Evolutionary conservation across 768 basidiomycete species (phyloP), one percentile per base, ranked within the genome.

Genomic region (Austroboletus eburneus): DNA sequence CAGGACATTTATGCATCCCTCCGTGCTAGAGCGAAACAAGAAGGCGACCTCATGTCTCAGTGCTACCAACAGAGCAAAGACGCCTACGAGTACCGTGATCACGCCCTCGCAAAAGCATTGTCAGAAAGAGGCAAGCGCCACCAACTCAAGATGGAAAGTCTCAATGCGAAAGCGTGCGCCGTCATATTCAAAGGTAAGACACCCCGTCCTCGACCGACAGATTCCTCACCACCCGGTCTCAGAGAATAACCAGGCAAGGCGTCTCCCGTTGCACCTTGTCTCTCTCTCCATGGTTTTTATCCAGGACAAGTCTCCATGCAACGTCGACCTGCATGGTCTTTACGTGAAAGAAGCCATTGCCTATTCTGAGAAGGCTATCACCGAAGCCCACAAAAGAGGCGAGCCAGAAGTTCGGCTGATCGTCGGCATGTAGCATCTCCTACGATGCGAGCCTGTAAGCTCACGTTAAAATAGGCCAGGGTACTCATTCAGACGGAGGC

Each of bases 271-370:
- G n/a, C n/a, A n/a, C n/a, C n/a, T n/a, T n/a, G n/a, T n/a, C n/a
- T n/a, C n/a, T n/a, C n/a, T n/a, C 29, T 49, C 25, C 32, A 57
- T 3, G 17, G 3, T 21, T 42, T 42, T 21, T 32, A 14, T 13
- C 5, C 55, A 84, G 79, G 78, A 85, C 51, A 85, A 78, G 38
- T 64, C 74, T 45, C 72, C 76, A 3, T 82, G 82, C 2, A 83
- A 91, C 64, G 72, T 96, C 39, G 95, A 97, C 67, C 70, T 97
- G 33, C 94, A 97, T 63, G 91, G 91, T 8, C 73, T 97, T 4
- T 94, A 87, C 63, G 92, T 95, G 48, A 90, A 90, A 59, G 95
- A n/a, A n/a, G n/a, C n/a, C n/a, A n/a, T n/a, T n/a, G n/a, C n/a
- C n/a, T n/a, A n/a, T n/a, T 81, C 87, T 0, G 87, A 96, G 58